Base-by-base conservation (phyloP, 352 stramenopile species). In the Phytopythium cucurbitacearum region DNA sequence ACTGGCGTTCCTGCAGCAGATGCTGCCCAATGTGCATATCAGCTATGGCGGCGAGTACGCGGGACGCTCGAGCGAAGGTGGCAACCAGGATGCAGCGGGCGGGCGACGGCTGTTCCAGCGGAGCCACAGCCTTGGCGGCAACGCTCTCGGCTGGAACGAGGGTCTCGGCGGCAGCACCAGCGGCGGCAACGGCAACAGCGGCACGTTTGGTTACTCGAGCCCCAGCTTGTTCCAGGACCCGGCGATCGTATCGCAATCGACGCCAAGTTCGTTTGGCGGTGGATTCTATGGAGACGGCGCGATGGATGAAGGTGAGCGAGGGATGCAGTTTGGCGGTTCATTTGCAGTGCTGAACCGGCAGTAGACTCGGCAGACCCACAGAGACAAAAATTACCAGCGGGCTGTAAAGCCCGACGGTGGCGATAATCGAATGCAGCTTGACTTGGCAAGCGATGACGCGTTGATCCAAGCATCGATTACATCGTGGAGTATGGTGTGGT, bases 1-100 rank as follows among this genome's bases (percentile, higher is more conserved):
- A 0, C 64, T 94, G 1, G 83, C 80, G 39, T 94, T 91, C 59
- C 64, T 94, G 33, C 83, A 94, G 73, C 78, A 91, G 56, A 94
- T 94, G 83, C 76, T 94, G 13, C 83, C 83, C 8, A 94, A 94
- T 51, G 83, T 94, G 34, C 91, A 94, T 67, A 94, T 94, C 49
- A 94, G 83, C 67, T 89, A 79, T 49, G 81, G 83, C n/a, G 77
- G 79, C 15, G 77, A 91, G 43, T 91, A 84, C 42, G 57, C 21
- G 21, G 21, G 21, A 28, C 21, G 21, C 21, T 28, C 21, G 21
- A 28, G 21, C 67, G 11, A 70, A 51, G 33, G 13, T 60, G n/a
- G 40, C 53, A 16, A 57, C 51, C 10, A 11, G 43, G 32, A 13
- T 67, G 44, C 33, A 47, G 45, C 37, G 48, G 44, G 53, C 47